These are phyloP conservation scores for Globisporangium irregulare DNA, from an alignment of 352 stramenopile species.

Conservation along the genomic window DNA sequence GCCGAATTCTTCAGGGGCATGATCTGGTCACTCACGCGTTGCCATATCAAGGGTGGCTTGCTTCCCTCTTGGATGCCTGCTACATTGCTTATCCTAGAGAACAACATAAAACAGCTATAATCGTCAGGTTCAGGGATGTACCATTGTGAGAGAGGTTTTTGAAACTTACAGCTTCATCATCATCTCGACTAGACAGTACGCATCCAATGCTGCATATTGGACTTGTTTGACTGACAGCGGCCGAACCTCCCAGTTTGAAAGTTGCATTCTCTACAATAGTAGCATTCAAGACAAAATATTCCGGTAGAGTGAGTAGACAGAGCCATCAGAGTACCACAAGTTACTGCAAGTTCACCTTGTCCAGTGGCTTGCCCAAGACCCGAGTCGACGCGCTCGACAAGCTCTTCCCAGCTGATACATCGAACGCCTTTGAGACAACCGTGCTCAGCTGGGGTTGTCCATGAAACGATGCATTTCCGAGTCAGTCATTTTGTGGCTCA, in stretches of 20 bases:
- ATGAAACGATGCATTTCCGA: slow-evolving; percentile 10
- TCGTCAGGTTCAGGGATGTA: slow-evolving; percentile 1
- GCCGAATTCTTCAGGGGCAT: slow-evolving; percentile 25
- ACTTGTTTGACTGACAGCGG: slow-evolving; percentile 48
- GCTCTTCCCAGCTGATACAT: slow-evolving; percentile 30
- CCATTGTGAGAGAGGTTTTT: background rate
- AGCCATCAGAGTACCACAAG: background rate
- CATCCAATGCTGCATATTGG: slow-evolving; percentile 63
- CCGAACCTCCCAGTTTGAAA: slow-evolving; percentile 65
- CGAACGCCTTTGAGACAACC: slow-evolving; percentile 24
- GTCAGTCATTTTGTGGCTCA: background rate
- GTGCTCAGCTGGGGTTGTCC: slow-evolving; percentile 28
- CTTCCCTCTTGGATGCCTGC: background rate
- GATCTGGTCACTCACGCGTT: slow-evolving; percentile 22
- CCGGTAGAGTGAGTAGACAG: background rate
- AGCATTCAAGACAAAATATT: background rate
- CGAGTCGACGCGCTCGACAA: slow-evolving; percentile 36
- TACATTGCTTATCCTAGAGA: background rate
- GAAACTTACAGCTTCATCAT: slow-evolving; percentile 41
- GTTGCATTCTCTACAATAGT: slow-evolving; percentile 44
- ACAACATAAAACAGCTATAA: too few species aligned
- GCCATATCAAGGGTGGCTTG: slow-evolving; percentile 18
- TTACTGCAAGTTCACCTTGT: slow-evolving; percentile 39
- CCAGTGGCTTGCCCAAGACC: slow-evolving; percentile 53
- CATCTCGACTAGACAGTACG: slow-evolving; percentile 57